phyloP scores from a whole-genome alignment of 2,329 filamentous ascomycete species.

The Emergomyces orientalis region DNA sequence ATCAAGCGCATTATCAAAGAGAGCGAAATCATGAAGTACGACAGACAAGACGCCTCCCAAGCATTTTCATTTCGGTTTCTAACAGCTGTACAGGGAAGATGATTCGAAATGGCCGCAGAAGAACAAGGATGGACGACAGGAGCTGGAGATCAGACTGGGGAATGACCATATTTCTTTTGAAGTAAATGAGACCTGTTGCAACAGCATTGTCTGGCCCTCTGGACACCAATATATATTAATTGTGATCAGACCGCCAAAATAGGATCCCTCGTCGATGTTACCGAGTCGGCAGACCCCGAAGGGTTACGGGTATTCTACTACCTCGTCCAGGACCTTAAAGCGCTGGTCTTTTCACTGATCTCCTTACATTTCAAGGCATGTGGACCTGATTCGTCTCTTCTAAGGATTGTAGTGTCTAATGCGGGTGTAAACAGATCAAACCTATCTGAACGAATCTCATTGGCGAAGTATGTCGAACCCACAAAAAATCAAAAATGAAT shows the following conservation, averaged over 20 bases:
- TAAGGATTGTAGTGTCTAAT: conserved; percentile 18
- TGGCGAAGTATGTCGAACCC: background rate
- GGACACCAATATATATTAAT: background rate
- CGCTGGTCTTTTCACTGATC: conserved; percentile 91
- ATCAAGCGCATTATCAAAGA: conserved; percentile 96
- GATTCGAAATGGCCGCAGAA: conserved; percentile 98
- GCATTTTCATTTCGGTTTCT: conserved; percentile 14
- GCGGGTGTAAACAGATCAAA: conserved; percentile 35
- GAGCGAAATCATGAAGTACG: conserved; percentile 93
- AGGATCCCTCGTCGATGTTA: conserved; percentile 90
- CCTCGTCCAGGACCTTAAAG: conserved; percentile 93
- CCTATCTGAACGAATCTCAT: conserved; percentile 34
- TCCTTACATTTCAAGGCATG: conserved; percentile 88
- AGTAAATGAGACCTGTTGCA: conserved; percentile 43
- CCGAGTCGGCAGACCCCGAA: conserved; percentile 90
- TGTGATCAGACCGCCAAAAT: conserved; percentile 80
- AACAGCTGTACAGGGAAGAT: conserved; percentile 61
- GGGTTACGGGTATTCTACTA: conserved; percentile 97
- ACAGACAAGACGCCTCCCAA: background rate
- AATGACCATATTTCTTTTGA: conserved; percentile 98
- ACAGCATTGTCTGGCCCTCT: background rate
- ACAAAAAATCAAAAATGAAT: background rate
- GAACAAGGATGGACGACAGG: conserved; percentile 96
- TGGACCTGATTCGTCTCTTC: conserved; percentile 7
- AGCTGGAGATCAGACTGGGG: conserved; percentile 86